phyloP scores from a whole-genome alignment of 139 green algal species.

The Coelastrella sp. region DNA sequence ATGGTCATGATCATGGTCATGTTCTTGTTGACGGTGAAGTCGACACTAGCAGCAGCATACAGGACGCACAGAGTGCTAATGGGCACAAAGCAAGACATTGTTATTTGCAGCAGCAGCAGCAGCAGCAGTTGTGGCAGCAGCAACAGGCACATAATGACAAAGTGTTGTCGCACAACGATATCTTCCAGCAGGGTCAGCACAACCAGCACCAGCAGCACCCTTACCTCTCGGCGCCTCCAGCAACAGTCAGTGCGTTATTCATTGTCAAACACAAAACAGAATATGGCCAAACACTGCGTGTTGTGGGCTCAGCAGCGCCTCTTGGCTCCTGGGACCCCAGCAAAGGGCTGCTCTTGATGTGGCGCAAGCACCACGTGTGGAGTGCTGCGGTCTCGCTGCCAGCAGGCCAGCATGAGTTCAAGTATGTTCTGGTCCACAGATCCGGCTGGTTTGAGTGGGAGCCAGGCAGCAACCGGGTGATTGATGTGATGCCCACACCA shows the following conservation, averaged over 20 bases:
- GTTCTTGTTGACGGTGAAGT: no score
- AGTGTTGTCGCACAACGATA: neutral
- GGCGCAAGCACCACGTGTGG: constrained; percentile 6
- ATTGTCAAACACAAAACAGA: neutral
- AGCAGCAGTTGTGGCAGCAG: neutral
- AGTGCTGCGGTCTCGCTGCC: constrained; percentile 8
- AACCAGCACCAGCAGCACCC: neutral
- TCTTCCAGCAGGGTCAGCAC: neutral
- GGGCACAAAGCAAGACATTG: neutral
- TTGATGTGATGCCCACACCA: neutral
- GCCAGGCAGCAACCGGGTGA: constrained; percentile 19
- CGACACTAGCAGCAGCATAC: neutral
- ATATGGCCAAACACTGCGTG: constrained; percentile 9
- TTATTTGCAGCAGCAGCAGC: neutral
- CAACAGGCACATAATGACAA: neutral
- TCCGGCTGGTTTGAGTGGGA: constrained; percentile 17
- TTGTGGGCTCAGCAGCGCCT: neutral
- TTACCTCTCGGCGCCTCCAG: no score
- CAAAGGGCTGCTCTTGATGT: neutral
- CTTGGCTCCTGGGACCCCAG: constrained; percentile 9
- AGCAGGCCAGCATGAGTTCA: constrained; percentile 30
- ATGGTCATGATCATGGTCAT: neutral
- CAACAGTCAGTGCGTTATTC: neutral
- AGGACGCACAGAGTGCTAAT: neutral
- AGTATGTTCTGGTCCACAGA: constrained; percentile 18